A percentile compares a stretch with the other conserved stretches of the same genome.
phyloP scores from a whole-genome alignment of 768 basidiomycete species.

The Sarcomyxa edulis region DNA sequence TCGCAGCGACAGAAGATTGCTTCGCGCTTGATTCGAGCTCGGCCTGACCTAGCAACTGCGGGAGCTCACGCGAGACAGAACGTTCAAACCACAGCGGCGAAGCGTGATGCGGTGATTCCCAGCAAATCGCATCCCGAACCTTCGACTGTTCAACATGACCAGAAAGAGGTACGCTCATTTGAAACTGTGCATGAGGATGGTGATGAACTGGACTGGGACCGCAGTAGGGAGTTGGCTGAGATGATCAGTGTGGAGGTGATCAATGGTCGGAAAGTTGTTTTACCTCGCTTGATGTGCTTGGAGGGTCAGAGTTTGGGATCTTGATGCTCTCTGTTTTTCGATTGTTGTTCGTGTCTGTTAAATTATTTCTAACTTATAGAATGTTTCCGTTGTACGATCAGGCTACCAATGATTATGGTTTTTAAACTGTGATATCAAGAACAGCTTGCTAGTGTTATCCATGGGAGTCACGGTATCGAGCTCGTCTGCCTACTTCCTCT shows the following conservation, averaged over 20 bases:
- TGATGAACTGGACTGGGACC: constrained; percentile 5
- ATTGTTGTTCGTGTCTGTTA: too few species aligned
- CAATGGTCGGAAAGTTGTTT: not conserved
- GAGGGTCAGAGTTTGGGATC: too few species aligned
- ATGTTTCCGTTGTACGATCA: too few species aligned
- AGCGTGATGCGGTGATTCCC: not conserved
- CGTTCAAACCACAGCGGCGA: not conserved
- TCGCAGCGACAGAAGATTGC: not conserved
- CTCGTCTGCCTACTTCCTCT: too few species aligned
- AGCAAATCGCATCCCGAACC: too few species aligned
- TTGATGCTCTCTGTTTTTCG: too few species aligned
- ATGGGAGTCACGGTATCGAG: too few species aligned
- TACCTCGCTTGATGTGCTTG: not conserved
- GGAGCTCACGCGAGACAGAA: not conserved
- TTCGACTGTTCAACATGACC: too few species aligned
- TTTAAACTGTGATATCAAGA: too few species aligned
- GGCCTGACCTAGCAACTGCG: not conserved
- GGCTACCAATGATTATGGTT: too few species aligned
- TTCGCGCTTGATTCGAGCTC: not conserved
- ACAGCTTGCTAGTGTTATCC: too few species aligned
- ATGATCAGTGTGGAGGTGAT: not conserved
- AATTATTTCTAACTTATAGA: too few species aligned
- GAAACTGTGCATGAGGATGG: constrained; percentile 4
- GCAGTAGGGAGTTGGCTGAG: constrained; percentile 1
- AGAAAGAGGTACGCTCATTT: not conserved